A percentile compares a stretch with the other conserved stretches of the same genome.
phyloP scores from a whole-genome alignment of 2,329 filamentous ascomycete species.

The Gyromitra esculenta region DNA sequence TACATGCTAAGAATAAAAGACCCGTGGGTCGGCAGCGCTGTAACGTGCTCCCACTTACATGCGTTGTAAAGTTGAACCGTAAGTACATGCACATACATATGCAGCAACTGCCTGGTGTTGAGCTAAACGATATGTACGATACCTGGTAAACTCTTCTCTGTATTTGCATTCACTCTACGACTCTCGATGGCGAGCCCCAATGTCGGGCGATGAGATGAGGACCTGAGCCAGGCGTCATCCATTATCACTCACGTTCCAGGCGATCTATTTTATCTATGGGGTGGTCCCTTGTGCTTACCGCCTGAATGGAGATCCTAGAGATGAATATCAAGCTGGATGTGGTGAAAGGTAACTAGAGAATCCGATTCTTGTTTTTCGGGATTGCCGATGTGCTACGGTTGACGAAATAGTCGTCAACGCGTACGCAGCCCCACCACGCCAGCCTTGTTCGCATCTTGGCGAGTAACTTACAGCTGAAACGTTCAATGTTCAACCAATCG shows the following conservation, averaged over 20 bases:
- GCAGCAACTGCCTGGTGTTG: slow-evolving; percentile 30
- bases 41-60: slow-evolving; percentile 24
- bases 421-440: slow-evolving; percentile 7
- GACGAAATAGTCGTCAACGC: slow-evolving; percentile 9
- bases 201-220: slow-evolving; percentile 8
- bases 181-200: slow-evolving; percentile 2
- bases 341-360: neutral
- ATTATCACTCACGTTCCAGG: slow-evolving; percentile 28
- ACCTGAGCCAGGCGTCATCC: slow-evolving; percentile 24
- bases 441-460: neutral
- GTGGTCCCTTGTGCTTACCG: neutral
- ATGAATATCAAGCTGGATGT: neutral
- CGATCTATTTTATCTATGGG: slow-evolving; percentile 4
- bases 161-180: neutral
- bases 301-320: neutral
- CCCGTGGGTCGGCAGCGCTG: slow-evolving; percentile 32
- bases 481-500: slow-evolving; percentile 5
- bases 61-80: slow-evolving; percentile 15
- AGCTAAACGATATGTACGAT: slow-evolving; percentile 13
- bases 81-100: neutral
- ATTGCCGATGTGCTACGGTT: slow-evolving; percentile 14
- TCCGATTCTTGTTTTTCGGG: slow-evolving; percentile 1
- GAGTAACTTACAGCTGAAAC: slow-evolving; percentile 17
- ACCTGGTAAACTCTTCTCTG: slow-evolving; percentile 19
- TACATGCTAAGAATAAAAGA: slow-evolving; percentile 2